Evolutionary conservation across 1,284 basidiomycete species (phyloP), one percentile per base, ranked within the genome.

Genomic region (Takashimella tepidaria): DNA sequence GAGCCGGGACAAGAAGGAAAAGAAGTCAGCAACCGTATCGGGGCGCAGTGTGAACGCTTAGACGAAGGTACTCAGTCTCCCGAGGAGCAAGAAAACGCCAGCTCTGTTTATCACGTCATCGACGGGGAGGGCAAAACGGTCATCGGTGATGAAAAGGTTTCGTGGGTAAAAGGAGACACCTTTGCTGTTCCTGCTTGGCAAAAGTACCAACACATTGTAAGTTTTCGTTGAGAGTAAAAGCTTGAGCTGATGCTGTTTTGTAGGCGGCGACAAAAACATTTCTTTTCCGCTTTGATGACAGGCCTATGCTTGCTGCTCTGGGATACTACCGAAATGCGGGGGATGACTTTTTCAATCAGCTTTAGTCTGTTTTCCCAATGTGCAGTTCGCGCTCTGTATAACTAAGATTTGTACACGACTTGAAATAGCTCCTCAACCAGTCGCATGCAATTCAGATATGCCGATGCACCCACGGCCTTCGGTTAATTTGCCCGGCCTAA

Each of bases 111-210:
- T 46, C 60, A 62, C 40, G 51, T 60, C 23, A 58, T 60, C 41
- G 60, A 62, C 24, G 60, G 60, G 3, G 31, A 26, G 16, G 61
- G 61, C 8, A 27, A 45, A 13, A 53, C 45, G 19, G 45, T 41
- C 2, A 49, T 60, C 24, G 60, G 58, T 4, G 54, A 62, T 27
- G 55, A 55, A 44, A 27, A 42, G 3, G 56, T 62, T 27, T 49
- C 55, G 31, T 62, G 60, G 60, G 22, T 47, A 3, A 60, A 60
- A 49, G 58, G 58, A 12, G 60, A 62, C 51, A 62, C 60, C n/a
- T 60, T 62, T 31, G 45, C 48, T n/a, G 51, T 62, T 2, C 60
- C 60, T 13, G 47, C 43, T 16, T 62, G 60, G 60, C 45, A 57
- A 41, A 22, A 40, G 16, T 59, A 60, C 40, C 45, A 46, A 4